Percentiles rank a stretch among this genome's conserved stretches.
Evolutionary conservation across 2,329 filamentous ascomycete species (phyloP).

Genomic region (Furcasterigmium furcatum): DNA sequence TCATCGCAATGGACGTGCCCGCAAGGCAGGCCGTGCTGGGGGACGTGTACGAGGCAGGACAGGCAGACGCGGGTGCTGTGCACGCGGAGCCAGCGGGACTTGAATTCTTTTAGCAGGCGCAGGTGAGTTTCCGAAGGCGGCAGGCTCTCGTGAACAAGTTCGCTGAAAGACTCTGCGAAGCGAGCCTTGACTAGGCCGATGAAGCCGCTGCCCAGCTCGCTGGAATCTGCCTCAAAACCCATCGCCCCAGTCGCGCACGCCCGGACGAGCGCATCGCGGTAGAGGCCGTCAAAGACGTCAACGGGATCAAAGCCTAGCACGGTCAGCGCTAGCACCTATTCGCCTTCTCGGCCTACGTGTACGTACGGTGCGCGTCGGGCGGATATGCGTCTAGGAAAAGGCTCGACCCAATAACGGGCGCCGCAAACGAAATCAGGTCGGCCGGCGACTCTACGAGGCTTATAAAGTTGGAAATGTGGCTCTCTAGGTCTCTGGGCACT

Average conservation of each 20-base stretch:
- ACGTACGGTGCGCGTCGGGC: conserved; percentile 1
- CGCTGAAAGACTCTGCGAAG: background rate
- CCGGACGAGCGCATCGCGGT: conserved; percentile 1
- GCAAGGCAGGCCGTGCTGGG: background rate
- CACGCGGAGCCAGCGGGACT: background rate
- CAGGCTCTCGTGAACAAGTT: background rate
- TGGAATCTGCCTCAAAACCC: background rate
- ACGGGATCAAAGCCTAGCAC: conserved; percentile 4
- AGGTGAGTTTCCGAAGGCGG: background rate
- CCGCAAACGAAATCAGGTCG: background rate
- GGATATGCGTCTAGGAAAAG: conserved; percentile 4
- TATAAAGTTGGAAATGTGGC: background rate
- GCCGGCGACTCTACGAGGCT: background rate
- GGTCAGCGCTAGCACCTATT: background rate
- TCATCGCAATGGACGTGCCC: background rate
- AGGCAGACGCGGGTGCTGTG: background rate
- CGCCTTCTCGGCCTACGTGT: background rate
- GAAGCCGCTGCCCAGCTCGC: background rate
- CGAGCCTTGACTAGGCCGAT: background rate
- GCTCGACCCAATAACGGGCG: conserved; percentile 3
- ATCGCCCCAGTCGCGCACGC: background rate
- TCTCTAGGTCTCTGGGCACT: background rate
- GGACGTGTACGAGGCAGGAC: background rate
- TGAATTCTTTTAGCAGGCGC: background rate
- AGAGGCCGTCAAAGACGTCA: conserved; percentile 4